Base-by-base conservation (phyloP, 345 rosid genomes). In the Salix caprea region DNA sequence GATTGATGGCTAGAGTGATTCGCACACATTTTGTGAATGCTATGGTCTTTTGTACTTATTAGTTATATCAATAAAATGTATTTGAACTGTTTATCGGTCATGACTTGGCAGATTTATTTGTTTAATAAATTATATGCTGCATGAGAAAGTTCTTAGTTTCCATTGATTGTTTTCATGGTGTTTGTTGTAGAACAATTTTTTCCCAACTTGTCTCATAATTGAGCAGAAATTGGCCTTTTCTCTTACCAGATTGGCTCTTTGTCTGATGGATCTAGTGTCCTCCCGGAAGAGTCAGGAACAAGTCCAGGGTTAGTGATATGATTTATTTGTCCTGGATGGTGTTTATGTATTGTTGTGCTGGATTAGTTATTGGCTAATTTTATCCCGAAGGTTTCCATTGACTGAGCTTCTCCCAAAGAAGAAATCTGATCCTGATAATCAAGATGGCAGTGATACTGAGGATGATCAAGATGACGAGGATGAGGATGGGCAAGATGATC, bases 381-480 rank as follows among this genome's bases (percentile, higher is more conserved):
- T 69, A n/a, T 74, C 54, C 72, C 82, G 82, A 84, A 89, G 90
- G 73, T 86, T 87, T 69, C 87, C 88, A 4, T 34, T 87, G 66
- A 75, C 69, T 16, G 81, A 87, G 79, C 85, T 83, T 52, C 82
- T 73, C 48, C 65, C 69, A 2, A 76, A 71, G 81, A 82, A 70
- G 69, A 83, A 85, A 79, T 82, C 86, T 67, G 86, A 77, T 76
- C 83, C 80, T 0, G 85, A 86, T 72, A 89, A 81, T 60, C 72
- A 74, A 69, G 92, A 87, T 70, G 84, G 74, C 26, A 76, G 89
- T 70, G 90, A 89, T 50, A 85, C 87, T 4, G 88, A 89, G 60
- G 83, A 65, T 66, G 86, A 39, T 15, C 83, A 82, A 19, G 88
- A 86, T 26, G 81, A 77, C 15, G 37, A 36, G 37, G 37, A 34